Conservation (phyloP, 495 filamentous ascomycete species). For the Choiromyces venosus region DNA sequence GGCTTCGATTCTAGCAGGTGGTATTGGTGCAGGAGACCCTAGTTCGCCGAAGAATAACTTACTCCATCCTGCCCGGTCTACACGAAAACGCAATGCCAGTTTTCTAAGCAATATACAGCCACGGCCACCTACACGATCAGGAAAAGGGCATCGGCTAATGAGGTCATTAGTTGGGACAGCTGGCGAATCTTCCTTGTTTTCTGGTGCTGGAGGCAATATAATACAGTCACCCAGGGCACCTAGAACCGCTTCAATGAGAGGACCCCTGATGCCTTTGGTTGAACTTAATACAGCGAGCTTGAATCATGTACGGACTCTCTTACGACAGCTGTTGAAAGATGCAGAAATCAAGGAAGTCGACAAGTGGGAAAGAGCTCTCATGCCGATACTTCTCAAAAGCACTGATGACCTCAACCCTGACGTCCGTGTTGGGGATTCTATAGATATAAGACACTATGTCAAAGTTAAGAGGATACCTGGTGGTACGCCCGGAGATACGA, state of each 20-base stretch:
- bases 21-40: constrained; percentile 25
- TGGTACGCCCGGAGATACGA: constrained; percentile 81
- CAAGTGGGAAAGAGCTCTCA: constrained; percentile 84
- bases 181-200: constrained; percentile 26
- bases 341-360: constrained; percentile 61
- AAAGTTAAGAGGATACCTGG: constrained; percentile 96
- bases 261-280: constrained; percentile 63
- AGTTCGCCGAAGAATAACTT: constrained; percentile 22
- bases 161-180: constrained; percentile 37
- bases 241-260: constrained; percentile 79
- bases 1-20: constrained; percentile 28
- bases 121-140: constrained; percentile 36
- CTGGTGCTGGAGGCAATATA: constrained; percentile 25
- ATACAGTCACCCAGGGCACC: constrained; percentile 41
- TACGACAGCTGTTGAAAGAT: constrained; percentile 77
- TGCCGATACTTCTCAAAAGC: constrained; percentile 85
- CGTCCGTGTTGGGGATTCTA: constrained; percentile 80
- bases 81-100: constrained; percentile 35
- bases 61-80: constrained; percentile 25
- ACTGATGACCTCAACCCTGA: constrained; percentile 94
- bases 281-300: constrained; percentile 83
- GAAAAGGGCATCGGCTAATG: constrained; percentile 39
- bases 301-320: constrained; percentile 76
- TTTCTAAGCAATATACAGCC: constrained; percentile 36
- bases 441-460: constrained; percentile 97